Percentiles rank a stretch among this genome's conserved stretches.
These are phyloP conservation scores for Talaromyces borbonicus DNA, from an alignment of 495 filamentous ascomycete species.

Conservation along the genomic window DNA sequence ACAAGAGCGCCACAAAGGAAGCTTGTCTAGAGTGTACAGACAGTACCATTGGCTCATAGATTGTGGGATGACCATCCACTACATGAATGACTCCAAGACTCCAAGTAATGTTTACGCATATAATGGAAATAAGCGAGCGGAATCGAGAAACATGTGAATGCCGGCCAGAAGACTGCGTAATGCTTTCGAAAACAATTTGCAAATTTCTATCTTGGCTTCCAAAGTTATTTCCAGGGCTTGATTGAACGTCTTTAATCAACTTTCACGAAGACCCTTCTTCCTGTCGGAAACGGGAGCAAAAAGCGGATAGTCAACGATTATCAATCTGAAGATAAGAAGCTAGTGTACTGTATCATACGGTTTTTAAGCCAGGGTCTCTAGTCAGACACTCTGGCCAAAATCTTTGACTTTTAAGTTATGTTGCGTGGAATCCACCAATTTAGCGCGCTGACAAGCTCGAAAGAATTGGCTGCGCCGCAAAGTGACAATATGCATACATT, in stretches of 20 bases:
- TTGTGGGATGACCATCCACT: too few species aligned
- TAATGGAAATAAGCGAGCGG: too few species aligned
- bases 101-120: too few species aligned
- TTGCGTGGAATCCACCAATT: background rate
- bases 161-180: too few species aligned
- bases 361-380: background rate
- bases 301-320: background rate
- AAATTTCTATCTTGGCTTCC: too few species aligned
- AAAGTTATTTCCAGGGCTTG: background rate
- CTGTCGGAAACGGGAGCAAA: background rate
- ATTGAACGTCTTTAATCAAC: background rate
- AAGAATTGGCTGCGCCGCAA: constrained; percentile 6
- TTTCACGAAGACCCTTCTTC: background rate
- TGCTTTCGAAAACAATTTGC: too few species aligned
- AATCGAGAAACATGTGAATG: too few species aligned
- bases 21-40: background rate
- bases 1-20: constrained; percentile 2
- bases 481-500: background rate
- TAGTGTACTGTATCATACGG: background rate
- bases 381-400: background rate
- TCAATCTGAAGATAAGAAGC: background rate
- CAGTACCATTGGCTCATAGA: background rate
- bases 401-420: background rate
- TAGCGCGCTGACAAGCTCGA: background rate
- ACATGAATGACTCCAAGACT: too few species aligned